Conservation (phyloP, 177 flowering plant genomes). For the Telopea speciosissima region DNA sequence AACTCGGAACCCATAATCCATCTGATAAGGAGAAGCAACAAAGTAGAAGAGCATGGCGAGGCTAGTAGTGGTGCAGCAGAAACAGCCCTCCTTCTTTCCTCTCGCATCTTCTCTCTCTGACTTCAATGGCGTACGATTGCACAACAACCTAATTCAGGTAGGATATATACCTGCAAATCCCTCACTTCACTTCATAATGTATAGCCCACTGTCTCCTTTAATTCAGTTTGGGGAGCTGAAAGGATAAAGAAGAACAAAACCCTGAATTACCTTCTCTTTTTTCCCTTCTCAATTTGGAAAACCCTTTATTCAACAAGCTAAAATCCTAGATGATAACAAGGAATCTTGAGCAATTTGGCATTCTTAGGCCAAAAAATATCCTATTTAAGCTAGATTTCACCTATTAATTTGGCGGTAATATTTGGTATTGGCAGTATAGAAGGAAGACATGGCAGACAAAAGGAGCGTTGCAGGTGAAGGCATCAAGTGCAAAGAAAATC, state of each 20-base stretch:
- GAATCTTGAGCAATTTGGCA: too few relatives aligned
- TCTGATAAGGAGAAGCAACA: not conserved
- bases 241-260: not conserved
- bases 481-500: slow-evolving; percentile 77
- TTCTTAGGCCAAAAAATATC: too few relatives aligned
- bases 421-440: slow-evolving; percentile 38
- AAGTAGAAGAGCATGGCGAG: slow-evolving; percentile 39
- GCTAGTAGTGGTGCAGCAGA: slow-evolving; percentile 50
- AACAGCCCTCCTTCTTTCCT: slow-evolving; percentile 51
- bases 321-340: too few relatives aligned
- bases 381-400: too few relatives aligned
- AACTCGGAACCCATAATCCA: slow-evolving; percentile 10
- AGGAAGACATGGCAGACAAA: slow-evolving; percentile 45
- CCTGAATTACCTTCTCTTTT: not conserved
- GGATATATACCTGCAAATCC: not conserved
- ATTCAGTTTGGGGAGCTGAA: not conserved
- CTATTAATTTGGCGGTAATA: too few relatives aligned
- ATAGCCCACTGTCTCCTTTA: not conserved
- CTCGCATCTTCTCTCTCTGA: slow-evolving; percentile 75
- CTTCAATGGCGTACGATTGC: slow-evolving; percentile 66
- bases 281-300: not conserved
- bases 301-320: not conserved
- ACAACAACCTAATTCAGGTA: slow-evolving; percentile 53
- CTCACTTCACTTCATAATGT: not conserved
- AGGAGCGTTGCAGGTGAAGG: slow-evolving; percentile 60